These are phyloP conservation scores for Fusarium sp. DNA, from an alignment of 2,329 filamentous ascomycete species.

Conservation along the genomic window DNA sequence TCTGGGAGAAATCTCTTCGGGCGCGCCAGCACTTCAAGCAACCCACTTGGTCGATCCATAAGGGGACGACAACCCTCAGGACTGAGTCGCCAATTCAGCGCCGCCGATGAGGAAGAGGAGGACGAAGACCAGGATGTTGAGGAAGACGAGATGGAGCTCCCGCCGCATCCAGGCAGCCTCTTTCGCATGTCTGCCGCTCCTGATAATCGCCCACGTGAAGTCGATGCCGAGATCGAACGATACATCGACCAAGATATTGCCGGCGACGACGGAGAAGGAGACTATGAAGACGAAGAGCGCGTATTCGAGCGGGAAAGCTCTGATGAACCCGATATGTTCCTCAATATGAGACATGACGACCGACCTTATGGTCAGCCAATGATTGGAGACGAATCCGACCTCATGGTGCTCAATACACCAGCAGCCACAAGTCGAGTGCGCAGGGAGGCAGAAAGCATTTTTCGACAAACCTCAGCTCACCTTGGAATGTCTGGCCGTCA, in stretches of 20 bases:
- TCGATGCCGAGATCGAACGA: constrained; percentile 54
- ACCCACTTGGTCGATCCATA: constrained; percentile 63
- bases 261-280: constrained; percentile 52
- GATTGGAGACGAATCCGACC: constrained; percentile 61
- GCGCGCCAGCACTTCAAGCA: constrained; percentile 53
- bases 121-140: constrained; percentile 52
- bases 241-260: constrained; percentile 54
- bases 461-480: constrained; percentile 64
- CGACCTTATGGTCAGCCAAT: constrained; percentile 55
- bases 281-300: constrained; percentile 57
- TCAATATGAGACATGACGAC: constrained; percentile 61
- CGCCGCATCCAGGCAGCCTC: constrained; percentile 50
- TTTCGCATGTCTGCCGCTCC: constrained; percentile 48
- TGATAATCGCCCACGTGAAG: constrained; percentile 41
- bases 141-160: constrained; percentile 51
- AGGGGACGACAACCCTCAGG: constrained; percentile 61
- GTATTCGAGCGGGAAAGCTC: constrained; percentile 56
- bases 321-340: constrained; percentile 61
- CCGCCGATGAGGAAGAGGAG: constrained; percentile 49
- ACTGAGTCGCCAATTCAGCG: constrained; percentile 59
- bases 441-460: constrained; percentile 68
- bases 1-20: constrained; percentile 56
- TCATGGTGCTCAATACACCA: constrained; percentile 68
- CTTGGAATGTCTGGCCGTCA: constrained; percentile 58
- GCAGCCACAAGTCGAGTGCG: constrained; percentile 65